A percentile compares a stretch with the other conserved stretches of the same genome.
phyloP scores from a whole-genome alignment of 2,329 filamentous ascomycete genomes.

The Gliomastix tumulicola region DNA sequence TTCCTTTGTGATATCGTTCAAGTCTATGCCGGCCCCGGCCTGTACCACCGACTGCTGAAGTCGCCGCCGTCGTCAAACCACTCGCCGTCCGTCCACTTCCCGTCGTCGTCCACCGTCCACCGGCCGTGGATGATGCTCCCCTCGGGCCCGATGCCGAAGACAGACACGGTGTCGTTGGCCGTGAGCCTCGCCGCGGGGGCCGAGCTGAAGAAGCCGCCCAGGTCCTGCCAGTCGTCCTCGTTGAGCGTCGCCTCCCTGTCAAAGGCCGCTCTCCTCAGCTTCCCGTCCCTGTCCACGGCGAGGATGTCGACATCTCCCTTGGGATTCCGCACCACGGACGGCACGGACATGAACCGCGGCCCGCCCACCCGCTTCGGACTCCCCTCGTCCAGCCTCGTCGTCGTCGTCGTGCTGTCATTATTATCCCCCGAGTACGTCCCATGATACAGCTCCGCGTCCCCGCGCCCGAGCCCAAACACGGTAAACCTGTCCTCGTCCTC shows the following conservation, averaged over 20 bases:
- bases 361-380: too few relatives aligned
- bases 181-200: constrained; percentile 6
- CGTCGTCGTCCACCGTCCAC: not conserved
- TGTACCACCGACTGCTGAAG: too few relatives aligned
- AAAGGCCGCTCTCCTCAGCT: constrained; percentile 6
- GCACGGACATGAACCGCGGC: constrained; percentile 3
- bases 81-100: not conserved
- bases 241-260: not conserved
- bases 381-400: too few relatives aligned
- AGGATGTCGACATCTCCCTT: constrained; percentile 6
- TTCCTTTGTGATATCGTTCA: too few relatives aligned
- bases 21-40: too few relatives aligned
- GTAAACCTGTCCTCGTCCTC: not conserved
- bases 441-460: constrained; percentile 4
- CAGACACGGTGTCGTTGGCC: not conserved
- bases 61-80: too few relatives aligned
- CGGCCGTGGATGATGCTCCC: not conserved
- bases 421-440: constrained; percentile 7
- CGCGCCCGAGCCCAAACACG: constrained; percentile 2
- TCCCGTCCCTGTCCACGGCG: constrained; percentile 5
- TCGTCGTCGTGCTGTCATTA: too few relatives aligned
- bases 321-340: constrained; percentile 4
- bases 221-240: constrained; percentile 6
- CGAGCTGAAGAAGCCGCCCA: constrained; percentile 8
- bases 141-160: constrained; percentile 2